These are phyloP conservation scores for Russula compacta DNA, from an alignment of 768 basidiomycete species.

Conservation along the genomic window DNA sequence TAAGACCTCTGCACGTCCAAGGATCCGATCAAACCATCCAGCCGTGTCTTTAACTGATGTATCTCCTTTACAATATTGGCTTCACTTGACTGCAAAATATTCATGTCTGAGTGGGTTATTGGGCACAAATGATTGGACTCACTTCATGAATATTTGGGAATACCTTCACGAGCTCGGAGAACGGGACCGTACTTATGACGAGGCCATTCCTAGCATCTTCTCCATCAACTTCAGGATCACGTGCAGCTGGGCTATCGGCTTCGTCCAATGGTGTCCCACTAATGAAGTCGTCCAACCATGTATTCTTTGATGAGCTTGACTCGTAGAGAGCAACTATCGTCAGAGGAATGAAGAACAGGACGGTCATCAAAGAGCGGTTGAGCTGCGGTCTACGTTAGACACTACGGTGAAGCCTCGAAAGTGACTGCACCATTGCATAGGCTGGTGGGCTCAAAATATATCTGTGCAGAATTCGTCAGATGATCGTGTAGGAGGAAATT, in stretches of 20 bases:
- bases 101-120: background rate
- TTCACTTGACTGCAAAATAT: conserved; percentile 52
- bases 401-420: conserved; percentile 5
- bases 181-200: conserved; percentile 61
- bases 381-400: conserved; percentile 33
- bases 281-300: conserved; percentile 67
- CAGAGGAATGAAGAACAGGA: conserved; percentile 78
- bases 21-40: conserved; percentile 31
- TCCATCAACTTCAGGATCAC: conserved; percentile 53
- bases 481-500: background rate
- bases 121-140: conserved; percentile 23
- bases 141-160: conserved; percentile 72
- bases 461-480: conserved; percentile 1
- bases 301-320: conserved; percentile 40
- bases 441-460: conserved; percentile 14
- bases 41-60: conserved; percentile 38
- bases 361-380: conserved; percentile 69
- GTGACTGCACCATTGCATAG: conserved; percentile 47
- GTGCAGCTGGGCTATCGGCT: conserved; percentile 42
- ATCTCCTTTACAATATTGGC: conserved; percentile 59
- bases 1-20: conserved; percentile 25
- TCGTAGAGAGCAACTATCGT: conserved; percentile 68
- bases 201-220: conserved; percentile 45
- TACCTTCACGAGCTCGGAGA: conserved; percentile 55
- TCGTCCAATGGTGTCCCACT: conserved; percentile 42